Percentiles rank a stretch among this genome's conserved stretches.
phyloP scores from a whole-genome alignment of 352 stramenopile species.

The Phytophthora sansomeana region DNA sequence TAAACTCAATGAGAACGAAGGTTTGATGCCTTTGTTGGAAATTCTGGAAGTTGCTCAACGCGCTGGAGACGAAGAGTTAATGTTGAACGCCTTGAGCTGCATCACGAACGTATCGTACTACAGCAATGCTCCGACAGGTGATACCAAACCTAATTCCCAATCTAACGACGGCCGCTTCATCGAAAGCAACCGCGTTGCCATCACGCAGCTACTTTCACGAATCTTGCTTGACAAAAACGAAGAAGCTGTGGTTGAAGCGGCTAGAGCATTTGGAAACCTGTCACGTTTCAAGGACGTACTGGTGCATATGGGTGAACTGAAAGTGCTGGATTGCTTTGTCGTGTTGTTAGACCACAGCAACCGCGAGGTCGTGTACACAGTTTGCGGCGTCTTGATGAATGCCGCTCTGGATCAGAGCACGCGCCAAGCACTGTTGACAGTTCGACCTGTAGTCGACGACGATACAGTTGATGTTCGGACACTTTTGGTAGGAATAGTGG shows the following conservation, averaged over 20 bases:
- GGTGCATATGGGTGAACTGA: constrained; percentile 51
- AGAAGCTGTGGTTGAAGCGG: constrained; percentile 84
- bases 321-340: constrained; percentile 75
- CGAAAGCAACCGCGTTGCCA: constrained; percentile 49
- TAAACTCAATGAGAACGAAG: constrained; percentile 44
- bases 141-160: background rate
- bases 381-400: constrained; percentile 89
- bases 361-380: constrained; percentile 81
- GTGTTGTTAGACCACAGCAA: constrained; percentile 82
- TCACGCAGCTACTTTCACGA: constrained; percentile 44
- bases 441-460: constrained; percentile 30
- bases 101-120: constrained; percentile 92
- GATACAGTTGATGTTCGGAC: constrained; percentile 46
- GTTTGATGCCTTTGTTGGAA: constrained; percentile 50
- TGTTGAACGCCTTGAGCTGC: constrained; percentile 89
- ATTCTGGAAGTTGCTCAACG: constrained; percentile 50
- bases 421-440: constrained; percentile 43
- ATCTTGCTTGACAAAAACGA: constrained; percentile 81
- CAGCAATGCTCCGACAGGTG: constrained; percentile 10
- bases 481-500: constrained; percentile 59
- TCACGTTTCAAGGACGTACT: constrained; percentile 79
- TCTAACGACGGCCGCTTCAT: constrained; percentile 44
- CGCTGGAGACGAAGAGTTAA: constrained; percentile 76
- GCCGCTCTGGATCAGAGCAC: constrained; percentile 59
- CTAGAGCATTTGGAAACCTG: constrained; percentile 89